Evolutionary conservation across 2,329 filamentous ascomycete species (phyloP), one percentile per base, ranked within the genome.

Genomic region (Fusarium humuli): DNA sequence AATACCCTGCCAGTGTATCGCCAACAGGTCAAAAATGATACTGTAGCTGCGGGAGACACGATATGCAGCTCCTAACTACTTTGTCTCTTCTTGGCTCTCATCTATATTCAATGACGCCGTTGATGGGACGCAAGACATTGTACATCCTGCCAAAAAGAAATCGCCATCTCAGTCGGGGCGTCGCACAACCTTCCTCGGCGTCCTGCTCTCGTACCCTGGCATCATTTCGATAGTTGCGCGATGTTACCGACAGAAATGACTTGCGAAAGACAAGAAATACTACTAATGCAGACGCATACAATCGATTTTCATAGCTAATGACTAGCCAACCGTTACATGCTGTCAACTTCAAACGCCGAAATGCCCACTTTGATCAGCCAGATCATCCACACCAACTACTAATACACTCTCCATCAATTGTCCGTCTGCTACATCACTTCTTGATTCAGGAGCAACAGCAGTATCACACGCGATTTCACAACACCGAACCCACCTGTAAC

Each of bases 301-400:
- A n/a, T 37, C 37, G 34, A 61, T 20, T 23, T 29, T 65, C 37
- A 34, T 53, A 48, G 47, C 40, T 13, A 70, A 48, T 40, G 58
- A 47, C 52, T 57, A 56, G 52, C 52, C 56, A 71, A 49, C 45
- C 40, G 56, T 47, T 37, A 49, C 29, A 57, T 50, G 44, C 30
- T 52, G 29, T 47, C 30, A 61, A 66, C 42, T 46, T 49, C 58
- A 61, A 59, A 69, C 63, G 52, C 55, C 42, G 14, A 46, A 45
- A 59, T 58, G 56, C 32, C 49, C 68, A 69, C 52, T 49, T 55
- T 41, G 55, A 70, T 59, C 54, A 58, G 62, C 30, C 30, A 29
- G 49, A 57, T 54, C 70, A 68, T 34, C 44, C 71, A 70, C 68
- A 72, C 70, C 66, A 70, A 70, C 49, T 62, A 57, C 27, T 27